These are phyloP conservation scores for Trypanosoma grayi DNA, from an alignment of 208 protist species.

Conservation along the genomic window DNA sequence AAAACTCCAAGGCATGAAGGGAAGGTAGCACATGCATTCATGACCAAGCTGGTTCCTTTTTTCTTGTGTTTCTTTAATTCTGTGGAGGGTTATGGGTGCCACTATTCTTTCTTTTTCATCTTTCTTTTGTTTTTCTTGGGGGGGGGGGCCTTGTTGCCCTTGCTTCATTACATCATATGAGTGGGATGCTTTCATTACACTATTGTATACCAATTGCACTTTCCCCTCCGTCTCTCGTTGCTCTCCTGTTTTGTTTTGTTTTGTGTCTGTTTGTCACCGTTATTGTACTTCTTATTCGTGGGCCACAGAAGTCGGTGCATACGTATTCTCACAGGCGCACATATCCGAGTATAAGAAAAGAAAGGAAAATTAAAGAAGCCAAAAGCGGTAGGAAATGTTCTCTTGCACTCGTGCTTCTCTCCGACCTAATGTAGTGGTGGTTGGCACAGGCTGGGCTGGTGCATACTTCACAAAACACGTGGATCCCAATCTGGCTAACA, in stretches of 20 bases:
- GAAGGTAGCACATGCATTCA: too few species aligned
- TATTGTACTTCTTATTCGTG: too few species aligned
- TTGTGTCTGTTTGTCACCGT: too few species aligned
- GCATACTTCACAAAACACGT: constrained; percentile 74
- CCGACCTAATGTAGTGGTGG: constrained; percentile 83
- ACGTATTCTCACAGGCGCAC: not conserved
- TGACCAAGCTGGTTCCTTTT: too few species aligned
- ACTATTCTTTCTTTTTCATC: not conserved
- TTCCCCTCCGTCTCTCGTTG: too few species aligned
- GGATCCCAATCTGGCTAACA: constrained; percentile 77
- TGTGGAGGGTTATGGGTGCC: not conserved
- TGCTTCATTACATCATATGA: too few species aligned
- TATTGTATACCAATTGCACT: too few species aligned
- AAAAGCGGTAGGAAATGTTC: constrained; percentile 14
- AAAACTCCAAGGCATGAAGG: too few species aligned
- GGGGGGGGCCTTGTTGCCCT: too few species aligned
- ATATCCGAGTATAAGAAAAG: not conserved
- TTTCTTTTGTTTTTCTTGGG: constrained; percentile 1
- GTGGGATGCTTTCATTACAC: too few species aligned
- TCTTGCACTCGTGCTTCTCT: constrained; percentile 28
- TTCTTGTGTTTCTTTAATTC: not conserved
- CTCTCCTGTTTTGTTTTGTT: too few species aligned
- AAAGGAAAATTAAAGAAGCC: not conserved
- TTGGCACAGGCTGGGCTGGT: constrained; percentile 92
- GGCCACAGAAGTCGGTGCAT: too few species aligned